phyloP scores from a whole-genome alignment of 495 filamentous ascomycete genomes.

The Xylaria castorea region DNA sequence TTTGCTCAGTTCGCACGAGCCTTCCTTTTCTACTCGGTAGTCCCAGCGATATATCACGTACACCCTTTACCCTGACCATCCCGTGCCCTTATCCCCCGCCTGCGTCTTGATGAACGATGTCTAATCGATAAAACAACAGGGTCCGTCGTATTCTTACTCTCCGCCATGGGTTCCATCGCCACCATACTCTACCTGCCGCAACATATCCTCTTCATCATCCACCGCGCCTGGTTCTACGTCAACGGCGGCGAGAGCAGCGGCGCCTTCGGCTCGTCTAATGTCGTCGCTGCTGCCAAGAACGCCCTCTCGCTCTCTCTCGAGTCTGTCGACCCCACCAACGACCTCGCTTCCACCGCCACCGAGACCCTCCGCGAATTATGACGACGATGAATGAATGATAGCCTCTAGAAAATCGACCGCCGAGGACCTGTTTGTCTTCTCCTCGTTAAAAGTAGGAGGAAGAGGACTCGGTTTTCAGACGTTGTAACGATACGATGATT shows the following conservation, averaged over 20 bases:
- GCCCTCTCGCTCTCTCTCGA: conserved; percentile 40
- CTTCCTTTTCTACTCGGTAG: conserved; percentile 6
- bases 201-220: conserved; percentile 78
- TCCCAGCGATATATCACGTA: neutral
- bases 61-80: neutral
- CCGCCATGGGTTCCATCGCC: conserved; percentile 83
- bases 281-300: conserved; percentile 45
- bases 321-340: conserved; percentile 35
- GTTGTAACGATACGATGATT: conserved; percentile 11
- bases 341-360: conserved; percentile 36
- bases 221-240: conserved; percentile 93
- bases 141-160: conserved; percentile 85
- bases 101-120: neutral
- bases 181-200: conserved; percentile 90
- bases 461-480: neutral
- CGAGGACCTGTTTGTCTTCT: neutral
- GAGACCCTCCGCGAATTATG: conserved; percentile 48
- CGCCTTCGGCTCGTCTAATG: conserved; percentile 30
- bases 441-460: neutral
- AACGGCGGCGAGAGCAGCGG: conserved; percentile 70
- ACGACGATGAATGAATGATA: conserved; percentile 20
- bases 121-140: conserved; percentile 57
- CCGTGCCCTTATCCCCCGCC: neutral
- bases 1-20: neutral
- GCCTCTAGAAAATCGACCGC: neutral